These are phyloP conservation scores for Aspergillus sp. DNA, from an alignment of 2,329 filamentous ascomycete species.

Conservation along the genomic window DNA sequence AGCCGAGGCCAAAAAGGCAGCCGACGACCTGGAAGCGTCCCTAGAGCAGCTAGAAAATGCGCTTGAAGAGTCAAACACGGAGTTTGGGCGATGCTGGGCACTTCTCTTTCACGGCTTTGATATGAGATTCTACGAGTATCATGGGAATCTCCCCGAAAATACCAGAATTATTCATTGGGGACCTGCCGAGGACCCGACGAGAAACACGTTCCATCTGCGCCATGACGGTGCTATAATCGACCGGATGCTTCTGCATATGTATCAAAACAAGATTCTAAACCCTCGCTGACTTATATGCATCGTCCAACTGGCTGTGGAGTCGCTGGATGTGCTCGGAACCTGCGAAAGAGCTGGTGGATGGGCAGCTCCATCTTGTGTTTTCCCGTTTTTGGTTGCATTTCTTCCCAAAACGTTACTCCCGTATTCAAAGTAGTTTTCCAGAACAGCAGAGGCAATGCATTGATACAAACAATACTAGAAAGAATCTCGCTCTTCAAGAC, in stretches of 20 bases:
- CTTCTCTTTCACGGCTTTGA: conserved; percentile 3
- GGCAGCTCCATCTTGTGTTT: too few relatives aligned
- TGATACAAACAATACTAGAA: too few relatives aligned
- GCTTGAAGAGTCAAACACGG: conserved; percentile 2
- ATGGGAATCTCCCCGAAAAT: not conserved
- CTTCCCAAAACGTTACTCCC: too few relatives aligned
- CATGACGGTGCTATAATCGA: not conserved
- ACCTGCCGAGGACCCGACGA: not conserved
- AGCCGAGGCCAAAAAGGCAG: not conserved
- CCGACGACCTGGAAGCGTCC: not conserved
- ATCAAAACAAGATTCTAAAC: not conserved
- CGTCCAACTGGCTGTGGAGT: too few relatives aligned
- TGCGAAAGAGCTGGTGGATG: too few relatives aligned
- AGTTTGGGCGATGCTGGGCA: conserved; percentile 5
- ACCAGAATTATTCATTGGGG: not conserved
- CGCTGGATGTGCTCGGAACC: too few relatives aligned
- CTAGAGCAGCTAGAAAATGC: conserved; percentile 2
- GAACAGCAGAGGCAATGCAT: too few relatives aligned
- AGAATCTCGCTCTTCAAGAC: too few relatives aligned
- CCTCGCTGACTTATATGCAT: too few relatives aligned
- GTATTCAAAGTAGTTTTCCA: too few relatives aligned
- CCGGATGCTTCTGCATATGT: not conserved
- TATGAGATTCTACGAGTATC: conserved; percentile 7
- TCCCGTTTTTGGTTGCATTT: too few relatives aligned
- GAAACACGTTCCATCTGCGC: conserved; percentile 1